Evolutionary conservation across 1,139 yeast genomes (phyloP), one percentile per base, ranked within the genome.

Genomic region (Hyphopichia pseudoburtonii): DNA sequence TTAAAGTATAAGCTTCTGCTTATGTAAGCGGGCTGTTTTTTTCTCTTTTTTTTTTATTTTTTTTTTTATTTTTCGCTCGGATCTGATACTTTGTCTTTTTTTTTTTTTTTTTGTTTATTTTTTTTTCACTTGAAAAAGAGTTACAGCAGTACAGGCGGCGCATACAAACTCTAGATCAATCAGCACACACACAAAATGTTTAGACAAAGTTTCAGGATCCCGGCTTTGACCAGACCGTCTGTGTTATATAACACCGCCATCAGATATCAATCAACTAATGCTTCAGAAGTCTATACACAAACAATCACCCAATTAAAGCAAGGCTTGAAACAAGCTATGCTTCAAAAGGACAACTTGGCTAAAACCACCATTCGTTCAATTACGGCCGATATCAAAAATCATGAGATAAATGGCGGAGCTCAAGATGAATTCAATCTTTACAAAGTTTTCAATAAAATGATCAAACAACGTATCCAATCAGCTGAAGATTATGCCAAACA

Each of bases 361-460:
- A 80, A 80, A 50, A 78, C 75, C 34, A 80, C 83, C 1, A 67
- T 81, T 30, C 69, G 81, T 45, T 68, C 76, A 11, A 64, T 82
- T 9, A 60, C 82, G 52, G 68, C 85, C 4, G 74, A 72, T 14
- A 72, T 80, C 43, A 81, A 82, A 57, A 81, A 82, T 57, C 66
- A 74, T 36, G 84, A 80, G 48, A 45, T 45, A 12, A 36, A 44
- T 19, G 49, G 49, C 12, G 36, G 36, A 46, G 28, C 36, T 28
- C 52, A 50, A 38, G 45, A 48, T 25, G 59, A 54, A 30, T 51
- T 41, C 28, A 41, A 42, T 6, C 41, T 47, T 18, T 41, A 33
- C 28, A 35, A 42, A 18, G 32, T 44, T 5, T 43, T 51, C 35
- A 36, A 34, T 15, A 49, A 49, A 34, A 50, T 54, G 56, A 42